Conservation (phyloP, 192 early-diverging fungal genomes). For the Backusella sp. region DNA sequence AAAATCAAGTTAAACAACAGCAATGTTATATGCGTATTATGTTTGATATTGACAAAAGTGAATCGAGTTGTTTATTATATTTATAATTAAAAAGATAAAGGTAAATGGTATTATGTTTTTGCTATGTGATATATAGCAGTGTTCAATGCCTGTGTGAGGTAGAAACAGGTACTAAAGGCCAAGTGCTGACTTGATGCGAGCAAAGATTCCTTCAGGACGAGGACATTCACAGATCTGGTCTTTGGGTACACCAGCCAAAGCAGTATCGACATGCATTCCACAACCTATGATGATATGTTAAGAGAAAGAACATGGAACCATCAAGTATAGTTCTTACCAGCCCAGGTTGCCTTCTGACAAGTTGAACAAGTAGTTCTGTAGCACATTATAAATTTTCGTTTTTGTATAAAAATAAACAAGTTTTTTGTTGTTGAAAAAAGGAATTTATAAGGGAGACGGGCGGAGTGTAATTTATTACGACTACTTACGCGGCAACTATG, state of each 20-base stretch:
- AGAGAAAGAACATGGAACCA: too few species aligned
- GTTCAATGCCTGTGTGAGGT: too few species aligned
- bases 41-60: too few species aligned
- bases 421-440: background rate
- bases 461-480: background rate
- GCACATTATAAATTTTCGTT: background rate
- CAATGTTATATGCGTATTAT: background rate
- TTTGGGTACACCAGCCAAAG: background rate
- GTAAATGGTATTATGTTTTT: background rate
- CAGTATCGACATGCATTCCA: background rate
- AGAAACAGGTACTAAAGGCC: background rate
- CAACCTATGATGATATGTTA: background rate
- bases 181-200: background rate
- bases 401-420: background rate
- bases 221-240: conserved; percentile 10
- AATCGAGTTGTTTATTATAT: background rate
- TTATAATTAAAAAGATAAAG: background rate
- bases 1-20: background rate
- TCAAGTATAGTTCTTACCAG: background rate
- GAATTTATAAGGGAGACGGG: background rate
- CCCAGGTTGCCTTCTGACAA: conserved; percentile 10
- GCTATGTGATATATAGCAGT: background rate
- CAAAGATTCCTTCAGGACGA: background rate
- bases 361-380: background rate
- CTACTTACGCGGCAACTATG: background rate